Evolutionary conservation across 2,329 filamentous ascomycete species (phyloP).

Genomic region (Aspergillus persii): DNA sequence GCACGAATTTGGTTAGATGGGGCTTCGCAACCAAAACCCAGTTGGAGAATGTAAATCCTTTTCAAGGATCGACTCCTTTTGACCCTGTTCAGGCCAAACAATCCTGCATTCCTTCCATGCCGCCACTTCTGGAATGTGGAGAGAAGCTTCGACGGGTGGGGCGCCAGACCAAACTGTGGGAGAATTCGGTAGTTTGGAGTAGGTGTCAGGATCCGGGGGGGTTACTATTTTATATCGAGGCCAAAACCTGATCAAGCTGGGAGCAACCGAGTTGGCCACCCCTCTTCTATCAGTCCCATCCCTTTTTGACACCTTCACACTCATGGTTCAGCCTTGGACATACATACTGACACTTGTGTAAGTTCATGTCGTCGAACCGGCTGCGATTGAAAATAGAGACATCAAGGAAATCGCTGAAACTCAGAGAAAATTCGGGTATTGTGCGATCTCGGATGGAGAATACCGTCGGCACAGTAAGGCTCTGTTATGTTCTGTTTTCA

Average conservation of each 20-base stretch:
- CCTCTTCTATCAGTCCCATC: not conserved
- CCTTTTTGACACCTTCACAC: not conserved
- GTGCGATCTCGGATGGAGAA: conserved; percentile 67
- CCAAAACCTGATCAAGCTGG: not conserved
- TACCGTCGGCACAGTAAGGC: conserved; percentile 52
- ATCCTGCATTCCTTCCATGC: not conserved
- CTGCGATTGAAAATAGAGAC: conserved; percentile 61
- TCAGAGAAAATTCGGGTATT: conserved; percentile 63
- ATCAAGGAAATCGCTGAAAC: conserved; percentile 64
- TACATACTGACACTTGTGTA: not conserved
- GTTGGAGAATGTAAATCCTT: too few relatives aligned
- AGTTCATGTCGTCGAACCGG: not conserved
- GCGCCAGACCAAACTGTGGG: conserved; percentile 1
- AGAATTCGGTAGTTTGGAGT: conserved; percentile 1
- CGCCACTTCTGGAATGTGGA: not conserved
- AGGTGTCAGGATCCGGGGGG: not conserved
- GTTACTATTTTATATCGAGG: not conserved
- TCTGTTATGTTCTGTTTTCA: not conserved
- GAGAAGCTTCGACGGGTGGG: conserved; percentile 7
- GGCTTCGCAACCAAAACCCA: too few relatives aligned
- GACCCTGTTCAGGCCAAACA: not conserved
- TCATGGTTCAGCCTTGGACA: not conserved
- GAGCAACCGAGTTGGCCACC: too few relatives aligned
- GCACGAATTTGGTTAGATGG: too few relatives aligned
- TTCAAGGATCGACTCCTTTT: too few relatives aligned